Percentiles rank a stretch among this genome's conserved stretches.
phyloP scores from a whole-genome alignment of 164 flowering plant species.

The Santalum album region DNA sequence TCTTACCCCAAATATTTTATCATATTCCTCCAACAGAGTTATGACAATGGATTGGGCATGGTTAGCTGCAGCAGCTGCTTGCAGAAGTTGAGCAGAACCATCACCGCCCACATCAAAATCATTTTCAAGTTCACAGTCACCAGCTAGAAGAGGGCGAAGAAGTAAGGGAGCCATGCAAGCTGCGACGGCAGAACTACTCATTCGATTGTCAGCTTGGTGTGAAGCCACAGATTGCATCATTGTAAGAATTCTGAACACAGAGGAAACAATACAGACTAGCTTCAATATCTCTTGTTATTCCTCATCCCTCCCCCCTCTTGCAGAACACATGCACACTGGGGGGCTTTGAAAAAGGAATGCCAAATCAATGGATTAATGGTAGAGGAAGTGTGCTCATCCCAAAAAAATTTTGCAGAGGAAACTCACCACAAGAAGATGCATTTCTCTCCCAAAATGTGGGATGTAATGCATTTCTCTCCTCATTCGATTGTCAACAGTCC shows the following conservation, averaged over 20 bases:
- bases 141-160: conserved; percentile 91
- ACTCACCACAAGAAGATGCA: too few species aligned
- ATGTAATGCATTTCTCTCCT: too few species aligned
- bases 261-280: conserved; percentile 8
- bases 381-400: too few species aligned
- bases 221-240: conserved; percentile 95
- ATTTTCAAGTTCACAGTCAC: conserved; percentile 81
- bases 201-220: conserved; percentile 67
- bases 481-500: too few species aligned
- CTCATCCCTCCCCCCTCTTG: too few species aligned
- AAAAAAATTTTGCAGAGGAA: too few species aligned
- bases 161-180: conserved; percentile 99
- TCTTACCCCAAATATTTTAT: conserved; percentile 78
- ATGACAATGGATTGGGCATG: conserved; percentile 95
- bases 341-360: too few species aligned
- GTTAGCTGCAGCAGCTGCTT: conserved; percentile 99
- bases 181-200: conserved; percentile 93
- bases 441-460: too few species aligned
- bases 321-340: too few species aligned
- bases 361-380: too few species aligned
- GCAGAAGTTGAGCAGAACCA: conserved; percentile 83
- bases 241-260: conserved; percentile 53
- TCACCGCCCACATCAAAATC: conserved; percentile 81
- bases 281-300: not conserved
- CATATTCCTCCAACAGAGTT: conserved; percentile 79